Conservation (phyloP, 768 basidiomycete species). For the Hericium alpestre region DNA sequence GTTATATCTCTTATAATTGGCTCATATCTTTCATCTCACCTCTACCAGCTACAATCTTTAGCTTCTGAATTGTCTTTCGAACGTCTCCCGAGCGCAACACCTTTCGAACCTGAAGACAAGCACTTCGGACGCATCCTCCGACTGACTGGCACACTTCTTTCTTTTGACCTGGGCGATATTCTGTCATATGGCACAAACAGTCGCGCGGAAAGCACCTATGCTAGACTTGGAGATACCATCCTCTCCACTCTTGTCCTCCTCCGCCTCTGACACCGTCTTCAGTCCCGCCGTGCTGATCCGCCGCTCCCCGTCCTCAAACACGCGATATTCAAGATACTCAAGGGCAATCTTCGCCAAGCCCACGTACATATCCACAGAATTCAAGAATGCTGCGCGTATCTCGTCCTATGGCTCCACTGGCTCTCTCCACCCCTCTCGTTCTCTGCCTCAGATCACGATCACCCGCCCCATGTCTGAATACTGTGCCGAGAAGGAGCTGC, state of each 20-base stretch:
- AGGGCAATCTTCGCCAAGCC: background rate
- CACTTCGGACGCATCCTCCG: too few relatives aligned
- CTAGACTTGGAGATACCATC: slow-evolving; percentile 8
- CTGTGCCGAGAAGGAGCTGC: background rate
- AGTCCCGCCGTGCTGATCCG: background rate
- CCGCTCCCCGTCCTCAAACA: background rate
- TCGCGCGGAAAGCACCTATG: slow-evolving; percentile 1
- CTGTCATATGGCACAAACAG: background rate
- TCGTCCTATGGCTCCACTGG: slow-evolving; percentile 1
- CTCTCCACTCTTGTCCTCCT: slow-evolving; percentile 9
- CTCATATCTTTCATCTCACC: too few relatives aligned
- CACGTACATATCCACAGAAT: background rate
- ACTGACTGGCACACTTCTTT: too few relatives aligned
- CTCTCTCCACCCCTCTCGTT: slow-evolving; percentile 1
- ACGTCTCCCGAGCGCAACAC: too few relatives aligned
- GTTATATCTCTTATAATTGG: too few relatives aligned
- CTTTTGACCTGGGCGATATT: background rate
- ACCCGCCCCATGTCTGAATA: slow-evolving; percentile 5
- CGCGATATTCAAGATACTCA: background rate
- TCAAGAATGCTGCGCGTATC: background rate
- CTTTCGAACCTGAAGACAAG: too few relatives aligned
- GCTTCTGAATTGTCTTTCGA: too few relatives aligned
- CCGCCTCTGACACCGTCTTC: slow-evolving; percentile 2
- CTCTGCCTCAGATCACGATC: slow-evolving; percentile 10
- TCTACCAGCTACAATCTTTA: too few relatives aligned